Conservation (phyloP, 2,329 filamentous ascomycete species). For the Orbilia oligospora region DNA sequence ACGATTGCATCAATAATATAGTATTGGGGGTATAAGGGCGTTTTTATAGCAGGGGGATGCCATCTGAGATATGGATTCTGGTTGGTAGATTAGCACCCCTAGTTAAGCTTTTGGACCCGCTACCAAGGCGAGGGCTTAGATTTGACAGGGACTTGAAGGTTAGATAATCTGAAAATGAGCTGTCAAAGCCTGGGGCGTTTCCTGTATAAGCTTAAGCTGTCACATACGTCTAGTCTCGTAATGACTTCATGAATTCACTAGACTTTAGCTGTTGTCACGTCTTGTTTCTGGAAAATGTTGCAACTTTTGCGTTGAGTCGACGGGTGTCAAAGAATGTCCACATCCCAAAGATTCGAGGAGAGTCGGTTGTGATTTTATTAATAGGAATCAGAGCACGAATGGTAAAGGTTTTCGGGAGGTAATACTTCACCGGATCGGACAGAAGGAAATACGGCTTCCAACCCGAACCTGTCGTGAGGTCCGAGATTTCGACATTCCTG, state of each 20-base stretch:
- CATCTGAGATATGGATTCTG: neutral
- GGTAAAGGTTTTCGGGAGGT: neutral
- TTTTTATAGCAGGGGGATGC: neutral
- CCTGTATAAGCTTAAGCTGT: neutral
- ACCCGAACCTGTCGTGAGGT: neutral
- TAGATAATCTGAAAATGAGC: conserved; percentile 1
- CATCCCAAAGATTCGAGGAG: no score
- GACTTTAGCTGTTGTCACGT: neutral
- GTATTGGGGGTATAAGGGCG: neutral
- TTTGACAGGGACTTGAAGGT: neutral
- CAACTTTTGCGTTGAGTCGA: conserved; percentile 11
- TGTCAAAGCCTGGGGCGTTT: neutral
- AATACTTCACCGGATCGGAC: neutral
- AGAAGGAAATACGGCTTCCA: neutral
- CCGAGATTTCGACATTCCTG: neutral
- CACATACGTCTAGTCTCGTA: no score
- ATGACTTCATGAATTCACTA: no score
- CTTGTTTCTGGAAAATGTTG: neutral
- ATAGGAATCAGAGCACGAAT: neutral
- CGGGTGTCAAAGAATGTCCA: no score
- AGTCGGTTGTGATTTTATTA: neutral
- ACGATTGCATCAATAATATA: no score
- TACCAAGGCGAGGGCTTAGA: neutral
- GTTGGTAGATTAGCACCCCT: neutral
- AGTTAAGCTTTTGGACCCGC: conserved; percentile 19